Evolutionary conservation across 108 stramenopile species (phyloP).

Genomic region (Cyclotella atomus): DNA sequence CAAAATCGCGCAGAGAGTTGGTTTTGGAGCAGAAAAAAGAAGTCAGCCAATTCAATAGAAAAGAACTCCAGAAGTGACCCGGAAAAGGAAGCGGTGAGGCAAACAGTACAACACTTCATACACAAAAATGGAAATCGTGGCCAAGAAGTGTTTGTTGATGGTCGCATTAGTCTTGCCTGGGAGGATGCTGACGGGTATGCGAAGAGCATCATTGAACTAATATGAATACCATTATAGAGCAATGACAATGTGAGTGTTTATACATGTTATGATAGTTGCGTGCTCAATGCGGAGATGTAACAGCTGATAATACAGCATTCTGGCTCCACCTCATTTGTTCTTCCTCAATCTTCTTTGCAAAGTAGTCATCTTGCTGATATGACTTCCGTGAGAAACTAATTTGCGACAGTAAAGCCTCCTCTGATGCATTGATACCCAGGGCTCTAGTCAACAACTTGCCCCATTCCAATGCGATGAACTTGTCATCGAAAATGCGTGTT

Average conservation of each 20-base stretch:
- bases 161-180: constrained; percentile 59
- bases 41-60: neutral
- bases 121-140: constrained; percentile 49
- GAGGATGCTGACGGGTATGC: constrained; percentile 63
- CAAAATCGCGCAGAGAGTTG: constrained; percentile 57
- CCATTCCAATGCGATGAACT: constrained; percentile 47
- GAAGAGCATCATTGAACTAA: constrained; percentile 34
- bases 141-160: constrained; percentile 43
- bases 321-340: constrained; percentile 27
- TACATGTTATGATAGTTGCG: too few species aligned
- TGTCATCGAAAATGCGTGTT: constrained; percentile 32
- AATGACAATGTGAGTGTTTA: neutral
- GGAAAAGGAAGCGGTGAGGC: neutral
- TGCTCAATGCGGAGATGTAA: constrained; percentile 2
- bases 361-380: constrained; percentile 12
- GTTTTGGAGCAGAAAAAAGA: constrained; percentile 60
- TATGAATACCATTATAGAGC: constrained; percentile 12
- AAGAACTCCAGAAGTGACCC: neutral
- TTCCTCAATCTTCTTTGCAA: constrained; percentile 19
- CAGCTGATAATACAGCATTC: constrained; percentile 20
- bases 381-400: constrained; percentile 14
- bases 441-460: constrained; percentile 38
- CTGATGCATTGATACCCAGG: constrained; percentile 17
- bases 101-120: constrained; percentile 42
- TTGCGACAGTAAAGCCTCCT: constrained; percentile 11